A percentile compares a stretch with the other conserved stretches of the same genome.
These are phyloP conservation scores for Micractinium conductrix DNA, from an alignment of 139 green algal species.

Conservation along the genomic window DNA sequence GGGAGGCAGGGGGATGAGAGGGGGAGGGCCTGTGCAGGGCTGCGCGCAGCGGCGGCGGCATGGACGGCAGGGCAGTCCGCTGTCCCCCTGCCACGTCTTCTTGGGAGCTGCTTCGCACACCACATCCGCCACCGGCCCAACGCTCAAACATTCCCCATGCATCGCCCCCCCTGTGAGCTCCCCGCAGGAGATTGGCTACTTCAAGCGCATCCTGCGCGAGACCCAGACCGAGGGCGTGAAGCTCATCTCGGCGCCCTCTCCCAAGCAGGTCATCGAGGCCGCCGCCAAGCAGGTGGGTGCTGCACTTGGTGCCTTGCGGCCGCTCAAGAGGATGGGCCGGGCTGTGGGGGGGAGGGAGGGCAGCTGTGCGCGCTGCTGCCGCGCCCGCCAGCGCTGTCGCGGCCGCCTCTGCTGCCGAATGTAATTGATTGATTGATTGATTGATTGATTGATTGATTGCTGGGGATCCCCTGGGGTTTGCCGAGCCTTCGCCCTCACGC, in stretches of 20 bases:
- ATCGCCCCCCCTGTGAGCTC: no score
- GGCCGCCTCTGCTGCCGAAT: background rate
- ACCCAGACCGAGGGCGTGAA: conserved; percentile 57
- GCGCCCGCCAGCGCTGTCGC: background rate
- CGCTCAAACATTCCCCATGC: no score
- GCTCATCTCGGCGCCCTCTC: conserved; percentile 56
- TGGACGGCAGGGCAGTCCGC: no score
- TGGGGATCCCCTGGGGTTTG: no score
- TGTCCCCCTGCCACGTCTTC: no score
- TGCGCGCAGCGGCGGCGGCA: no score
- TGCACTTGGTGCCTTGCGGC: background rate
- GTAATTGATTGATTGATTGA: no score
- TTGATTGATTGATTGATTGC: no score
- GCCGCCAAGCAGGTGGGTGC: conserved; percentile 53
- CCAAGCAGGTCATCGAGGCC: conserved; percentile 69
- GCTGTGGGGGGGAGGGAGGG: background rate
- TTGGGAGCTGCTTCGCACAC: no score
- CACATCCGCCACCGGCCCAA: no score
- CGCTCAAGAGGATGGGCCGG: background rate
- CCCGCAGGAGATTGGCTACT: conserved; percentile 49
- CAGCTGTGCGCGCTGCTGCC: background rate
- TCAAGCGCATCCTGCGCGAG: conserved; percentile 76
- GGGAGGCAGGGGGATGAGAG: conserved; percentile 50
- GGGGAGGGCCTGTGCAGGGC: no score
- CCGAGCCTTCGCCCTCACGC: no score